Conservation (phyloP, 129 eudicot species). For the Pulicaria dysenterica region DNA sequence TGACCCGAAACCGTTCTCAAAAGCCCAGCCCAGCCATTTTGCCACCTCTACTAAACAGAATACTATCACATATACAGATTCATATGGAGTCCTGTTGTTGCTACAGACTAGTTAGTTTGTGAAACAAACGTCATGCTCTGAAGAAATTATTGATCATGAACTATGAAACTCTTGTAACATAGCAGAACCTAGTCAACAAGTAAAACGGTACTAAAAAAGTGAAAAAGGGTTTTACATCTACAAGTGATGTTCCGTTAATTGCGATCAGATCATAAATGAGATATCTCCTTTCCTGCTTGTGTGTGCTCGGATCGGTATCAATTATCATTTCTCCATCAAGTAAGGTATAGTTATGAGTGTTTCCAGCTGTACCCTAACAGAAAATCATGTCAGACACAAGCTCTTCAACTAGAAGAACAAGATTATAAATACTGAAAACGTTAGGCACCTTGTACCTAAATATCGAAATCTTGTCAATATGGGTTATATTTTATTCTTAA, state of each 20-base stretch:
- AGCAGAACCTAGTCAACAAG: slow-evolving; percentile 17
- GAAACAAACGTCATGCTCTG: not conserved
- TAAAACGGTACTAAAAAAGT: slow-evolving; percentile 1
- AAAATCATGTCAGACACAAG: slow-evolving; percentile 31
- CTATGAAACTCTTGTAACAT: not conserved
- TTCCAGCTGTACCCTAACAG: slow-evolving; percentile 43
- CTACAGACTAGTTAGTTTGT: not conserved
- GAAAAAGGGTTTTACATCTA: slow-evolving; percentile 44
- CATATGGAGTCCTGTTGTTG: not conserved
- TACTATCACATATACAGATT: not conserved
- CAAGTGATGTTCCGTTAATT: slow-evolving; percentile 50
- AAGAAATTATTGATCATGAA: not conserved
- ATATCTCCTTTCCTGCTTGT: slow-evolving; percentile 70
- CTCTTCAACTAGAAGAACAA: slow-evolving; percentile 4
- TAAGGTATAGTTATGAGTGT: slow-evolving; percentile 63
- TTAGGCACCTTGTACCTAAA: not conserved
- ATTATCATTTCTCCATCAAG: slow-evolving; percentile 80
- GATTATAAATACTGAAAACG: not conserved
- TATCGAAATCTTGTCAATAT: not conserved
- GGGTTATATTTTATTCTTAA: not conserved
- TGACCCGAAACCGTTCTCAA: not conserved
- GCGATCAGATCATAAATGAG: slow-evolving; percentile 72
- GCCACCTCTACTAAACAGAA: not conserved
- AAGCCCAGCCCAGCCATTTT: not conserved
- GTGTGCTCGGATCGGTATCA: slow-evolving; percentile 61